phyloP scores from a whole-genome alignment of 2,329 filamentous ascomycete genomes.

The Phialemoniopsis sp. region DNA sequence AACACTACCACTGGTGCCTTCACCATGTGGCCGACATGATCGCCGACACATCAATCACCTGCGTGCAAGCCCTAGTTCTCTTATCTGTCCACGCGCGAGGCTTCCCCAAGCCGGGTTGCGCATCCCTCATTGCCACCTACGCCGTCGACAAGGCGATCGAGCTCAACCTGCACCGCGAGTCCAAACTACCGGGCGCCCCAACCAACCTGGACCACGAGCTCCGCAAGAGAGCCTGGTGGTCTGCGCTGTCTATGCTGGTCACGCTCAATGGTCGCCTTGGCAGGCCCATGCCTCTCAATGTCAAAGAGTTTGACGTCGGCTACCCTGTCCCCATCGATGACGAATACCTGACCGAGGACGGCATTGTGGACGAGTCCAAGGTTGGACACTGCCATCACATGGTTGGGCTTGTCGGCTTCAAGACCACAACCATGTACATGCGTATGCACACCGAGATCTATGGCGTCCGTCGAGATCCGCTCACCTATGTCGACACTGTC shows the following conservation, averaged over 20 bases:
- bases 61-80: constrained; percentile 70
- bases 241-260: constrained; percentile 60
- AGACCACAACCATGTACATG: constrained; percentile 61
- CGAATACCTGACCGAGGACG: constrained; percentile 61
- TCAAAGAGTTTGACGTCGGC: constrained; percentile 75
- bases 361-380: constrained; percentile 47
- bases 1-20: constrained; percentile 74
- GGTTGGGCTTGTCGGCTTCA: constrained; percentile 62
- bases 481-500: constrained; percentile 60
- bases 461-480: constrained; percentile 58
- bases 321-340: constrained; percentile 70
- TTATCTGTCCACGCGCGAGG: constrained; percentile 69
- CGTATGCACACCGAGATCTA: constrained; percentile 78
- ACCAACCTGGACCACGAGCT: constrained; percentile 68
- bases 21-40: constrained; percentile 64
- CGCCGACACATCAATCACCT: constrained; percentile 55
- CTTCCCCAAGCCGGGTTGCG: constrained; percentile 75
- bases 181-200: constrained; percentile 40
- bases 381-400: constrained; percentile 61
- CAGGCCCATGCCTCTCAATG: constrained; percentile 68
- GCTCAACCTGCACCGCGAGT: constrained; percentile 69
- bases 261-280: constrained; percentile 74
- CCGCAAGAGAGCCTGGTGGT: constrained; percentile 76
- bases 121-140: constrained; percentile 62
- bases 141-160: constrained; percentile 69